Base-by-base conservation (phyloP, 148 eudicot species). In the Vaccinium darrowii region DNA sequence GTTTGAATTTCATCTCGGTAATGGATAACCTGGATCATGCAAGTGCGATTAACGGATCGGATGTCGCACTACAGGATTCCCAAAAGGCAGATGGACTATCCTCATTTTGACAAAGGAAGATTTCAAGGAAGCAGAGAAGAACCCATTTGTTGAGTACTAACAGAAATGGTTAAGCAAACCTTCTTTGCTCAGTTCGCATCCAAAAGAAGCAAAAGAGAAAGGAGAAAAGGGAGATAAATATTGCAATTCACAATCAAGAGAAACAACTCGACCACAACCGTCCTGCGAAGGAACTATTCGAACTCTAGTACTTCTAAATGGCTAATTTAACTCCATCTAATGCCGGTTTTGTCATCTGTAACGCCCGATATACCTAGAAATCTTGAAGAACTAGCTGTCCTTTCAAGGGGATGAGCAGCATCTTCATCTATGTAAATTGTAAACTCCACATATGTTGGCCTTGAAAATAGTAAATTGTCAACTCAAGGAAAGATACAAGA, bases 401-500 rank as follows among this genome's bases (percentile, higher is more conserved):
- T 36, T 36, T 2, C 39, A 3, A 36, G 39, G 39, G 39, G 4
- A 36, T 72, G 8, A 13, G 16, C 72, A 65, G 21, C 49, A 15
- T 39, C 30, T 25, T 67, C 73, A 25, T 62, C 69, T 25, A 69
- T 5, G 15, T 69, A 69, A 69, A 69, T 27, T 27, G 74, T 13
- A 7, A 69, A 69, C 39, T 69, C 39, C n/a, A 67, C 1, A 27
- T 27, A 27, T 27, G 27, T 27, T 27, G 27, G 27, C 27, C 27
- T 27, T 27, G 27, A 25, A 78, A 36, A 36, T 36, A 36, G 39
- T 36, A 36, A 36, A 36, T 3, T 36, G 39, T 36, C 4, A 36
- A 36, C 39, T 81, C 62, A 63, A 86, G 80, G 39, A 65, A 60
- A 81, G 30, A 60, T 58, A 43, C 78, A 12, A 27, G 74, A 39